Conservation (phyloP, 805 yeast species). For the Wickerhamomyces xylosicus region DNA sequence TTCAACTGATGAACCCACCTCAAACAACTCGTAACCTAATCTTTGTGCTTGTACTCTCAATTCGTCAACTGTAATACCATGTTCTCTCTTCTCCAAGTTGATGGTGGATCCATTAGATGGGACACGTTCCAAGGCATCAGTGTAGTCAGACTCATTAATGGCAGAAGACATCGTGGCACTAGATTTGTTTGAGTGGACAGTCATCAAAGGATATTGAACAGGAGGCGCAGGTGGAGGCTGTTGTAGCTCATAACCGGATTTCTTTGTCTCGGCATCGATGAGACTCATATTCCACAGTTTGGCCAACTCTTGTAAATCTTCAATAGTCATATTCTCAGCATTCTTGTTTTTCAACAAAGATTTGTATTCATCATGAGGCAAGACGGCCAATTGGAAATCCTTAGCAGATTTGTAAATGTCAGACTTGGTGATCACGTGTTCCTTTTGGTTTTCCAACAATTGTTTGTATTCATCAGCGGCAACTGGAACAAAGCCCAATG, state of each 20-base stretch:
- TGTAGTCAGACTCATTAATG: constrained; percentile 19
- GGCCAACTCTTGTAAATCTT: constrained; percentile 24
- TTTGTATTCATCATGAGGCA: constrained; percentile 34
- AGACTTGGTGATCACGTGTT: constrained; percentile 21
- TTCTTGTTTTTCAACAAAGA: constrained; percentile 21
- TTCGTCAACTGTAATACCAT: constrained; percentile 10
- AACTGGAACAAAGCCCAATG: constrained; percentile 24
- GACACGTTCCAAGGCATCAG: constrained; percentile 20
- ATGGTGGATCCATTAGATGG: constrained; percentile 18
- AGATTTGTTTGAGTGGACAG: constrained; percentile 11
- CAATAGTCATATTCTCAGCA: constrained; percentile 18
- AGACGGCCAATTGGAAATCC: constrained; percentile 30
- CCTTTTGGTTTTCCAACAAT: constrained; percentile 21
- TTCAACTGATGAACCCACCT: not conserved
- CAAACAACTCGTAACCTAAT: constrained; percentile 11
- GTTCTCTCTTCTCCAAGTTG: constrained; percentile 2
- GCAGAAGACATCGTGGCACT: constrained; percentile 15
- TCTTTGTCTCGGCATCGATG: constrained; percentile 17
- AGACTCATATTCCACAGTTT: constrained; percentile 24
- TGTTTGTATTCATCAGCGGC: constrained; percentile 24
- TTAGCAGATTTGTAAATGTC: constrained; percentile 27
- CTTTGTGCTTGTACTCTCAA: constrained; percentile 10
- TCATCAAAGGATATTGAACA: constrained; percentile 4
- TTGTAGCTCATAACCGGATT: not conserved
- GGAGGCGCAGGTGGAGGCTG: not conserved